phyloP scores from a whole-genome alignment of 2,329 filamentous ascomycete genomes.

The Trichoderma sp. region DNA sequence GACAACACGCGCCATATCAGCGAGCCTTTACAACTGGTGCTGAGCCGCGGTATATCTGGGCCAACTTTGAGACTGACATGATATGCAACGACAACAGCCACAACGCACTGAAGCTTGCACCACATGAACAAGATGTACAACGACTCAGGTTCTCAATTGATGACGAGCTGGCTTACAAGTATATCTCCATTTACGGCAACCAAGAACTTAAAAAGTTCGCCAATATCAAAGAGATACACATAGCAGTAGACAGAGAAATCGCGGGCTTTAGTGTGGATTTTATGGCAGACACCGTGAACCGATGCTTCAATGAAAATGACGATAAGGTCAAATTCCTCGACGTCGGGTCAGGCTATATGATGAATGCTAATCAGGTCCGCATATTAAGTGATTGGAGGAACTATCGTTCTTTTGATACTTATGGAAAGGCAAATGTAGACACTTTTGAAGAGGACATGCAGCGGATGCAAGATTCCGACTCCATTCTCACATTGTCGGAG shows the following conservation, averaged over 20 bases:
- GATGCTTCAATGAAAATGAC: no score
- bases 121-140: neutral
- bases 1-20: neutral
- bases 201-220: neutral
- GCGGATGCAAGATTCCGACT: neutral
- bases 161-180: neutral
- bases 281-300: neutral
- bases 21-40: neutral
- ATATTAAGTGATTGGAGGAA: neutral
- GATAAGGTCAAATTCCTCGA: neutral
- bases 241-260: neutral
- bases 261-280: fast-evolving
- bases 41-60: neutral
- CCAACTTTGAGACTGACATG: neutral
- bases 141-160: neutral
- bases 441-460: neutral
- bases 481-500: neutral
- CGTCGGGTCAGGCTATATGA: neutral
- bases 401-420: neutral
- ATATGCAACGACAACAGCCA: neutral
- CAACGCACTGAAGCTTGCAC: fast-evolving
- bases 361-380: neutral
- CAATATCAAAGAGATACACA: neutral
- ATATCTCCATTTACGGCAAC: neutral
- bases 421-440: neutral